Percentiles rank a stretch among this genome's conserved stretches.
These are phyloP conservation scores for Rasamsonia emersonii DNA, from an alignment of 2,329 filamentous ascomycete genomes.

Conservation along the genomic window DNA sequence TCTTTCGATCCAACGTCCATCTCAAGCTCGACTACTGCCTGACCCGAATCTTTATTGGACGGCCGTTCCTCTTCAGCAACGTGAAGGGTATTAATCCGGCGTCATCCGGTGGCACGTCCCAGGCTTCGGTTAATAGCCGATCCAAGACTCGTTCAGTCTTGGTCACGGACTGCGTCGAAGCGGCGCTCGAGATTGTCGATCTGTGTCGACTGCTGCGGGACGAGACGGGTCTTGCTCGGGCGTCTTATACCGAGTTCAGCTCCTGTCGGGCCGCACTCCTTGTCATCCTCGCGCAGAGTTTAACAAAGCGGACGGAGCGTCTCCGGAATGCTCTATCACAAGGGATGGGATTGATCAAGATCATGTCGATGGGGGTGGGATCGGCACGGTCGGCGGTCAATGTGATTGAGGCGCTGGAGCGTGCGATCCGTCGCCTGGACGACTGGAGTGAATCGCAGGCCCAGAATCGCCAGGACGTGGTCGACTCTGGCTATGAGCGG, in stretches of 20 bases:
- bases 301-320: constrained; percentile 32
- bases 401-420: constrained; percentile 46
- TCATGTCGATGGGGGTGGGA: constrained; percentile 46
- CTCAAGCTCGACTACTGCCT: constrained; percentile 47
- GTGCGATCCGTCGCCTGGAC: constrained; percentile 40
- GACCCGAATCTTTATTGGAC: constrained; percentile 46
- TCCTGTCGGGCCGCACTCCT: constrained; percentile 47
- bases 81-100: constrained; percentile 21
- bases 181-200: constrained; percentile 44
- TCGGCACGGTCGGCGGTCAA: constrained; percentile 46
- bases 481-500: constrained; percentile 43
- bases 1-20: constrained; percentile 44
- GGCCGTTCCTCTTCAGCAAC: constrained; percentile 44
- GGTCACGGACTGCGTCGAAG: constrained; percentile 46
- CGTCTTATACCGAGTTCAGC: constrained; percentile 50
- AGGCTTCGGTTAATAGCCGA: constrained; percentile 22
- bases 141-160: constrained; percentile 31
- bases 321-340: constrained; percentile 41
- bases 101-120: constrained; percentile 11
- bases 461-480: constrained; percentile 20
- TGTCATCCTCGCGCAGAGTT: constrained; percentile 35
- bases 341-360: constrained; percentile 44
- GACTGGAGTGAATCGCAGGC: constrained; percentile 31
- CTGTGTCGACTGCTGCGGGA: constrained; percentile 43
- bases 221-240: constrained; percentile 45